Percentiles rank a stretch among this genome's conserved stretches.
Conservation (phyloP, 306 rosid species). For the Fragaria ananassa region DNA sequence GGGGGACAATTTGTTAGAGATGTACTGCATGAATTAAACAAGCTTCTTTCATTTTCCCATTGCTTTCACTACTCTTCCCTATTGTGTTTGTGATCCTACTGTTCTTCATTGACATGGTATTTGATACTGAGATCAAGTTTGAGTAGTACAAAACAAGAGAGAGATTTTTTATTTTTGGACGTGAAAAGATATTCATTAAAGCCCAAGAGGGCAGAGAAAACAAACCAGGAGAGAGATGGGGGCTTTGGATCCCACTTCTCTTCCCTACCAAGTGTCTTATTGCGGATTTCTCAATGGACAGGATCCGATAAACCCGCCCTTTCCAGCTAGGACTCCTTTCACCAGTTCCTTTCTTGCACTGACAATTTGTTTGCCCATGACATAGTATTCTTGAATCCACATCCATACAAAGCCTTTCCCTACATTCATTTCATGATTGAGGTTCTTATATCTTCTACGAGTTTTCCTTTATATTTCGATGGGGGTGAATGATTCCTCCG, state of each 20-base stretch:
- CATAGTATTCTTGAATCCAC: conserved; percentile 30
- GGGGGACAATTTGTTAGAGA: conserved; percentile 44
- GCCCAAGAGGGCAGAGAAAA: too few relatives aligned
- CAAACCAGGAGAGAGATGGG: neutral
- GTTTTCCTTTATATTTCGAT: neutral
- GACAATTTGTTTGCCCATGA: conserved; percentile 39
- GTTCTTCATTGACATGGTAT: conserved; percentile 16
- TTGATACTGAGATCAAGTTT: neutral
- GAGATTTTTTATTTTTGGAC: neutral
- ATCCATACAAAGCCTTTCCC: conserved; percentile 18
- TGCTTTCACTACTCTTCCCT: conserved; percentile 33
- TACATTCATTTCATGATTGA: conserved; percentile 20
- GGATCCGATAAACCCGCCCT: conserved; percentile 83
- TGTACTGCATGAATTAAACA: conserved; percentile 52
- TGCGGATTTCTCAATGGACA: conserved; percentile 51
- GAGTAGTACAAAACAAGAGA: conserved; percentile 18
- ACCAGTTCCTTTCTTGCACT: conserved; percentile 36
- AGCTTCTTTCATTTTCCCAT: conserved; percentile 29
- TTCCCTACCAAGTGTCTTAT: conserved; percentile 27
- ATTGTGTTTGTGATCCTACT: conserved; percentile 21
- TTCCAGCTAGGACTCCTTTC: conserved; percentile 59
- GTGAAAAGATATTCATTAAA: too few relatives aligned
- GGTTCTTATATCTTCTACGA: neutral
- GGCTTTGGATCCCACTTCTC: conserved; percentile 28
- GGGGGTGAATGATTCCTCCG: conserved; percentile 1